phyloP scores from a whole-genome alignment of 345 rosid genomes.

The Litchi chinensis region DNA sequence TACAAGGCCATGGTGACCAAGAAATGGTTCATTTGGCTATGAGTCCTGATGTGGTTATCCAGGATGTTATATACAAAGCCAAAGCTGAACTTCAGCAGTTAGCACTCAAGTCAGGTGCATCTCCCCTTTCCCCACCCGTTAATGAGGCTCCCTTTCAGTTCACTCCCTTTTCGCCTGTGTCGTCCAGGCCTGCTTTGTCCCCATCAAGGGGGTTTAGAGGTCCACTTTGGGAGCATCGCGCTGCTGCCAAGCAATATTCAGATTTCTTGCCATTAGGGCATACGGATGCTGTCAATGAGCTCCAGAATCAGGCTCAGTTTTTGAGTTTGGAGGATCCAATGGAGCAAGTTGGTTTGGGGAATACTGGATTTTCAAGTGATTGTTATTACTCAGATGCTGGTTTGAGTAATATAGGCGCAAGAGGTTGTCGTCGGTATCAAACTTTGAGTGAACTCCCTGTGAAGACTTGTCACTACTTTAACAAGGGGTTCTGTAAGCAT shows the following conservation, averaged over 20 bases:
- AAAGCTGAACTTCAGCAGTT: conserved; percentile 48
- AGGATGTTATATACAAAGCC: conserved; percentile 43
- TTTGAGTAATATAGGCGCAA: conserved; percentile 26
- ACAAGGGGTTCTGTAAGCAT: conserved; percentile 67
- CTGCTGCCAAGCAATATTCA: conserved; percentile 24
- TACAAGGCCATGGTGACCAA: conserved; percentile 44
- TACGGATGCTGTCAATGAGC: conserved; percentile 31
- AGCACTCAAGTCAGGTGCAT: conserved; percentile 14
- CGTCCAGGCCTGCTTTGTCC: conserved; percentile 23
- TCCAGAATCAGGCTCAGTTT: conserved; percentile 39
- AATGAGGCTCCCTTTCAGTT: conserved; percentile 28
- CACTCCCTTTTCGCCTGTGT: conserved; percentile 27
- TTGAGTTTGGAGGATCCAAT: conserved; percentile 48
- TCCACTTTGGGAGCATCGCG: conserved; percentile 36
- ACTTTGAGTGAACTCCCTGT: conserved; percentile 37
- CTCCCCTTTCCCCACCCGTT: conserved; percentile 15
- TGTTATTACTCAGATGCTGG: conserved; percentile 37
- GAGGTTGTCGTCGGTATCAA: conserved; percentile 30
- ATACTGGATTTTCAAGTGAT: conserved; percentile 35
- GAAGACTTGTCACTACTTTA: conserved; percentile 63
- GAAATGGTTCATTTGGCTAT: conserved; percentile 47
- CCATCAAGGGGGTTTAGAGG: conserved; percentile 18
- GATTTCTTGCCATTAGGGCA: conserved; percentile 28
- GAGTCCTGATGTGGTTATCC: conserved; percentile 49
- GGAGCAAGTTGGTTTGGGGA: conserved; percentile 34